Evolutionary conservation across 148 eudicot species (phyloP), one percentile per base, ranked within the genome.

Genomic region (Camellia granthamiana): DNA sequence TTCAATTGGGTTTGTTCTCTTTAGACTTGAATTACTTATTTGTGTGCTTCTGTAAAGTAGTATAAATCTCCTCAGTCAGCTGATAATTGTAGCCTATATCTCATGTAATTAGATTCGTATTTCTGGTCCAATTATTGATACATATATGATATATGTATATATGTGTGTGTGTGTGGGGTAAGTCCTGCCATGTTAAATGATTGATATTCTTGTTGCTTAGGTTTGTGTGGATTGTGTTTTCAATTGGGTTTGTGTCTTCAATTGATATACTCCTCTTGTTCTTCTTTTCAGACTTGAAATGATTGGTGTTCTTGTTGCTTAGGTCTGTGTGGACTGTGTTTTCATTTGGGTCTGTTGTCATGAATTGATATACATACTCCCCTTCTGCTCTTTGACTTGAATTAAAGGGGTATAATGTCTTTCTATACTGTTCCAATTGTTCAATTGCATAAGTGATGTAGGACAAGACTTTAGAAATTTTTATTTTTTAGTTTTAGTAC

Each of bases 241-340:
- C 43, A 16, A 12, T 61, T 78, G 71, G 46, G 80, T 66, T 52
- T 78, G 52, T 59, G 18, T 58, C 13, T 58, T 75, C 16, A 15
- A 47, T 43, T 42, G 64, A 75, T 13, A 19, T 42, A 55, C 42
- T 18, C 30, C 49, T 75, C 7, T 10, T 58, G 67, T 75, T 75
- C 52, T 3, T 21, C 55, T 49, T 13, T n/a, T 60, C 16, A 46
- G 56, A 47, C 23, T 43, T 30, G 60, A 16, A 51, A 67, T 51
- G 23, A 77, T 77, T 9, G 70, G 2, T 23, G 13, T 56, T 42
- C 51, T 51, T 56, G 46, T 54, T 78, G 11, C 19, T 12, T 77
- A 4, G 21, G 62, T 51, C 12, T 49, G 38, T 66, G 16, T 77
- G 46, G 15, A 49, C 43, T 52, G 15, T 65, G 69, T 75, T 75